These are phyloP conservation scores for Solanum virginianum DNA, from an alignment of 257 asterid genomes.

Conservation along the genomic window DNA sequence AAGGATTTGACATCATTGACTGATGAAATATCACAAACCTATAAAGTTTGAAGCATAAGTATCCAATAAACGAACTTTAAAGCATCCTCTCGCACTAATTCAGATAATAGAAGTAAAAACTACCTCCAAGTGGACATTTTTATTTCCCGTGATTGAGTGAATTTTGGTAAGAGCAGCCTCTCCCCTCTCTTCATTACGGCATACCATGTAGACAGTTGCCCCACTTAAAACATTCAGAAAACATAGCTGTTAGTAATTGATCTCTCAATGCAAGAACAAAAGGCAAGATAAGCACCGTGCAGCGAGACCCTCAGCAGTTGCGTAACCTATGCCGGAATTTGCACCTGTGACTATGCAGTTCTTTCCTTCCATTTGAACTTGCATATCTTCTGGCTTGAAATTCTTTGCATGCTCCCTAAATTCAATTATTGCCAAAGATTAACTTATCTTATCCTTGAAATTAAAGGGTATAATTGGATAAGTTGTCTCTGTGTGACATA, in stretches of 20 bases:
- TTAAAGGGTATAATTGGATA: neutral
- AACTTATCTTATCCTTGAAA: neutral
- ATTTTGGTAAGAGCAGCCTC: conserved; percentile 70
- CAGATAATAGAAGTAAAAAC: neutral
- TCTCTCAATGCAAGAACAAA: neutral
- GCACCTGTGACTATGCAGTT: conserved; percentile 93
- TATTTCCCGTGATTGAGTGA: conserved; percentile 54
- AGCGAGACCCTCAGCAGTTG: conserved; percentile 86
- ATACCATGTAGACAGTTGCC: conserved; percentile 71
- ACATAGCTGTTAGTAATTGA: neutral
- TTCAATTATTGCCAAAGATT: neutral
- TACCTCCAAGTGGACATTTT: conserved; percentile 79
- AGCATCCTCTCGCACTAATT: neutral
- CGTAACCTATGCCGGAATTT: conserved; percentile 86
- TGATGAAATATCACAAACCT: conserved; percentile 84
- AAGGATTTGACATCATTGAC: conserved; percentile 58
- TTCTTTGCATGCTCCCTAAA: conserved; percentile 70
- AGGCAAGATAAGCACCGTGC: conserved; percentile 37
- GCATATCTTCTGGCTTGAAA: conserved; percentile 68
- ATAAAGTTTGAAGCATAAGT: neutral
- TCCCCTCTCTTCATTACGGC: conserved; percentile 86
- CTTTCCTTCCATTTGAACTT: conserved; percentile 56
- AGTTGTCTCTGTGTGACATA: neutral
- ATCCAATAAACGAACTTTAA: neutral
- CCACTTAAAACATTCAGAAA: conserved; percentile 36